Evolutionary conservation across 2,329 filamentous ascomycete species (phyloP).

Genomic region (Pseudogymnoascus sp.): DNA sequence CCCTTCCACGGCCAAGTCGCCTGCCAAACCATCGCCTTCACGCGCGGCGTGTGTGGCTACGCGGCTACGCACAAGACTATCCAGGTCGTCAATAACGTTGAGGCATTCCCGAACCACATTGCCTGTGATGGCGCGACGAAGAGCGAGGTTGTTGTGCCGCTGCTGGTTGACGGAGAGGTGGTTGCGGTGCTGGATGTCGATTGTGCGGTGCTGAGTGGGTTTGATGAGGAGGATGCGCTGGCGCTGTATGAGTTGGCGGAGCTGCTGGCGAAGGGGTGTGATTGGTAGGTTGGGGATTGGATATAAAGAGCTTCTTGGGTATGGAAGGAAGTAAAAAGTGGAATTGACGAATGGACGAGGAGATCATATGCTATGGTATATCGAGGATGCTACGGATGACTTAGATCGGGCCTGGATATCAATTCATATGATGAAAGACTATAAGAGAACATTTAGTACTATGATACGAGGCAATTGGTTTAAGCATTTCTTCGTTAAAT

Average conservation of each 20-base stretch:
- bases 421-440: neutral
- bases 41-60: conserved; percentile 67
- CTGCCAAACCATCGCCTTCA: conserved; percentile 69
- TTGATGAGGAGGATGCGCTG: conserved; percentile 59
- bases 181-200: conserved; percentile 77
- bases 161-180: conserved; percentile 37
- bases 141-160: conserved; percentile 78
- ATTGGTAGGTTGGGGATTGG: too few relatives aligned
- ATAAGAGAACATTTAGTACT: neutral
- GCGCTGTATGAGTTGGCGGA: conserved; percentile 60
- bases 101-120: conserved; percentile 71
- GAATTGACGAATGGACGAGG: neutral
- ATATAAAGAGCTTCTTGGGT: neutral
- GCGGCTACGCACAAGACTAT: conserved; percentile 56
- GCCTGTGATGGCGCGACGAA: conserved; percentile 69
- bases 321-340: neutral
- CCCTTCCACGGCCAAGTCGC: conserved; percentile 77
- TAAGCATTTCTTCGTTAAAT: neutral
- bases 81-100: conserved; percentile 63
- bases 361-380: neutral
- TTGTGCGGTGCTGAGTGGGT: conserved; percentile 59
- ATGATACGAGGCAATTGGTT: neutral
- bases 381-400: neutral
- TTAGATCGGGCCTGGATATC: neutral
- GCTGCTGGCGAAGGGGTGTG: conserved; percentile 53